Percentiles rank a stretch among this genome's conserved stretches.
These are phyloP conservation scores for Chytriomyces sp. DNA, from an alignment of 192 early-diverging fungal species.

Conservation along the genomic window DNA sequence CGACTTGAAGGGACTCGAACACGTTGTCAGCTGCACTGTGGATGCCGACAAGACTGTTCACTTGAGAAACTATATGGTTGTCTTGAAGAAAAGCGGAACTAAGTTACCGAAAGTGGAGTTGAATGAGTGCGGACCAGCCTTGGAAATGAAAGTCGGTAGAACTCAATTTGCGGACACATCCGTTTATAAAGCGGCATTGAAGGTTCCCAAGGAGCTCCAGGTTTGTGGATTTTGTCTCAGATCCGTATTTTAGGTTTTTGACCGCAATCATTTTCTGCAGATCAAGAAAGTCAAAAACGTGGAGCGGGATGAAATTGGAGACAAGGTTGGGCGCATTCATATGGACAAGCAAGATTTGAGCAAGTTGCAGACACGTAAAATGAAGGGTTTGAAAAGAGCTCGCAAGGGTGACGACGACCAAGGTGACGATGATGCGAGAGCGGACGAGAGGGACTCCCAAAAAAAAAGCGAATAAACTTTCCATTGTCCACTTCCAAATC, in stretches of 20 bases:
- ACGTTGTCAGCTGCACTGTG: conserved; percentile 86
- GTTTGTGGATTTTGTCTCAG: conserved; percentile 43
- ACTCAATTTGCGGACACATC: conserved; percentile 71
- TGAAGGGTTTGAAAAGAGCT: conserved; percentile 89
- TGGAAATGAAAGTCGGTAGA: conserved; percentile 81
- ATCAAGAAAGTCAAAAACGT: conserved; percentile 92
- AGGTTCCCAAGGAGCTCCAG: conserved; percentile 85
- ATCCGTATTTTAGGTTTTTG: not conserved
- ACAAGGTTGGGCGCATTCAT: conserved; percentile 89
- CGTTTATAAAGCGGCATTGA: conserved; percentile 80
- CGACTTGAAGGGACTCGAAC: conserved; percentile 84
- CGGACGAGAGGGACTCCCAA: not conserved
- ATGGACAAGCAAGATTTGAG: conserved; percentile 87
- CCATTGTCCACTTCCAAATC: too few relatives aligned
- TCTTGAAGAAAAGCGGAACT: conserved; percentile 82
- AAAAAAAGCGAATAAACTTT: not conserved
- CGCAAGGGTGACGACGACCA: conserved; percentile 38
- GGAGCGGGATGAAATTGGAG: conserved; percentile 82
- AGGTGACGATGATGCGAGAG: not conserved
- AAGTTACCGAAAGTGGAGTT: conserved; percentile 89
- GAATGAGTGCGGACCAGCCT: conserved; percentile 88
- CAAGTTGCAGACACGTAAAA: conserved; percentile 96
- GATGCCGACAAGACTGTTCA: conserved; percentile 70
- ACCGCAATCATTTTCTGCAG: not conserved
- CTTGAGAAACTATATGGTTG: conserved; percentile 79